Percentiles rank a stretch among this genome's conserved stretches.
phyloP scores from a whole-genome alignment of 169 alveolate genomes.

The Eimeria maxima region DNA sequence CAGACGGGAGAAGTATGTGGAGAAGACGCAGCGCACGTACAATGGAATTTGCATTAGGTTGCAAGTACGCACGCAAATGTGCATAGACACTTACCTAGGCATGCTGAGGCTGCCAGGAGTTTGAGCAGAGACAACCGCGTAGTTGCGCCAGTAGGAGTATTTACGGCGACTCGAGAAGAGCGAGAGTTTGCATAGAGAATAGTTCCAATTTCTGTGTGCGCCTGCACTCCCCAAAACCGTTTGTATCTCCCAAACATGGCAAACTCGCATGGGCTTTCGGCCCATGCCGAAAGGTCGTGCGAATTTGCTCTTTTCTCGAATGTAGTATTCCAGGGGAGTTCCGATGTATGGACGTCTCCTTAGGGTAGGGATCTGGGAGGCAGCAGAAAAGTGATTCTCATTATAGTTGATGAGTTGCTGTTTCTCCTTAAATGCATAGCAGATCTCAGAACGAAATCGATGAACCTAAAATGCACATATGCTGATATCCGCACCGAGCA shows the following conservation, averaged over 20 bases:
- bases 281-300: background rate
- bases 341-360: background rate
- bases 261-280: too few species aligned
- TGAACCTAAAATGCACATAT: background rate
- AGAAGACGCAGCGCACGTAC: background rate
- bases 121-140: background rate
- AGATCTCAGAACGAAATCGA: background rate
- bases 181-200: background rate
- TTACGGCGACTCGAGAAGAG: too few species aligned
- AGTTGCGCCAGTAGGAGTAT: background rate
- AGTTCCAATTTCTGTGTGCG: background rate
- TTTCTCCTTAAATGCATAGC: background rate
- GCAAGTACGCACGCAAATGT: too few species aligned
- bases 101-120: background rate
- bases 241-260: background rate
- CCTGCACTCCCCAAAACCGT: background rate
- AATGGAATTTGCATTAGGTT: too few species aligned
- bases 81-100: background rate
- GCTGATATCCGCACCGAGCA: background rate
- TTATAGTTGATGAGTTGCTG: background rate
- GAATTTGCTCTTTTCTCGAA: background rate
- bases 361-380: background rate
- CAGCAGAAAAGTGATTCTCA: background rate
- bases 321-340: background rate
- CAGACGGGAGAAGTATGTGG: background rate